Evolutionary conservation across 495 filamentous ascomycete species (phyloP), one percentile per base, ranked within the genome.

Genomic region (Margaritispora aquatica): DNA sequence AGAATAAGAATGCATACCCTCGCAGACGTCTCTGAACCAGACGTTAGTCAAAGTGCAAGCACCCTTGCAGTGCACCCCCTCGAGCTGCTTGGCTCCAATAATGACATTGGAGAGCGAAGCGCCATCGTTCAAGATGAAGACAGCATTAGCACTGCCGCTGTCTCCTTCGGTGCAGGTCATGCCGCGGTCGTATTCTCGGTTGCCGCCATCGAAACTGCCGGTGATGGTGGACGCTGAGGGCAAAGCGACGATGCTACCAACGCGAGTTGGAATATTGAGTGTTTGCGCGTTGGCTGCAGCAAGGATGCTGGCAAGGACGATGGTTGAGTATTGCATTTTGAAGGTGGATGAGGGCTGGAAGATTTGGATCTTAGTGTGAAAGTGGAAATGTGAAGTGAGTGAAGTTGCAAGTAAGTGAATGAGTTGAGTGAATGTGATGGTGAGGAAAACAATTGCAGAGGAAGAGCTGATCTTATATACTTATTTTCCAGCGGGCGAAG

Each of bases 11-110:
- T n/a, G n/a, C 20, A 23, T 50, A 50, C 47, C 47, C 17, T 50
- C 47, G 26, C 47, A 50, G n/a, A 50, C 47, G 47, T 50, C 47
- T 50, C 47, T 50, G 47, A 50, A 50, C 47, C 47, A 50, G 4
- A 50, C 47, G 47, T 50, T 50, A 2, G 23, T 50, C 20, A 50
- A 22, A 50, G 47, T 50, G 21, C 47, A 50, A 24, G 47, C 47
- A 24, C 47, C 47, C 20, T 50, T 24, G 47, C 47, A 50, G 20
- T 50, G 47, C 5, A 50, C 47, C 23, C 47, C 47, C n/a, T 50
- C 47, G 26, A 50, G 47, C n/a, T 50, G 47, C 7, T 23, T 23
- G 4, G 47, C 47, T 24, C 47, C 47, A 50, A 50, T 50, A 22
- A 50, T 50, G 20, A 50, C 47, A 50, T 50, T 50, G 3, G 47